A percentile compares a stretch with the other conserved stretches of the same genome.
phyloP scores from a whole-genome alignment of 192 early-diverging fungal species.

The Rhizoclosmatium sp. region DNA sequence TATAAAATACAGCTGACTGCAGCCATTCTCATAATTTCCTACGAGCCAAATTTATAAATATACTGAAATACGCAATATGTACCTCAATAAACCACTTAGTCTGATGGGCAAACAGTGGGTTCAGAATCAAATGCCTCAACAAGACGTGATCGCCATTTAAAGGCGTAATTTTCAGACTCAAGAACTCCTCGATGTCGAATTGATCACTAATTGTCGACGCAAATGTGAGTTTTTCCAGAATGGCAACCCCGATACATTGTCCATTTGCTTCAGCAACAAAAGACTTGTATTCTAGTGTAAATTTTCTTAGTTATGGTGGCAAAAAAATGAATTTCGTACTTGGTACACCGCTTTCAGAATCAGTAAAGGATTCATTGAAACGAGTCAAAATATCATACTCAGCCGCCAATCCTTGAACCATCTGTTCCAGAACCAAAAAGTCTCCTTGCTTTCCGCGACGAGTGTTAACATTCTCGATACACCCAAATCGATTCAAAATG shows the following conservation, averaged over 20 bases:
- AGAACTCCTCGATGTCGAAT: constrained; percentile 58
- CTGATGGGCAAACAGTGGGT: constrained; percentile 56
- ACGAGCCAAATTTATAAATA: not conserved
- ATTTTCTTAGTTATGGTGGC: not conserved
- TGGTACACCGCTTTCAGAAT: constrained; percentile 35
- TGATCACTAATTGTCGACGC: constrained; percentile 51
- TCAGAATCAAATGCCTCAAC: constrained; percentile 49
- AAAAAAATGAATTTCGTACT: not conserved
- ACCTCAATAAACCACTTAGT: constrained; percentile 56
- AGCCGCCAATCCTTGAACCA: constrained; percentile 34
- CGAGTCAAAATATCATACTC: constrained; percentile 37
- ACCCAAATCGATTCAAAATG: constrained; percentile 50
- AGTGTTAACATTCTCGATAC: constrained; percentile 35
- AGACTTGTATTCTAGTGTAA: constrained; percentile 31
- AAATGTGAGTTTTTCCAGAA: constrained; percentile 43
- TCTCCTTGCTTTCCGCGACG: constrained; percentile 34
- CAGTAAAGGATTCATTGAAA: constrained; percentile 24
- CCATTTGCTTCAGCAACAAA: constrained; percentile 42
- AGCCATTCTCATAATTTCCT: constrained; percentile 56
- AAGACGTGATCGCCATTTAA: constrained; percentile 37
- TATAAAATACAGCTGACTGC: constrained; percentile 51
- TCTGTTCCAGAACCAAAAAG: constrained; percentile 16
- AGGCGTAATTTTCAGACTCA: constrained; percentile 32
- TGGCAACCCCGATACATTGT: constrained; percentile 44
- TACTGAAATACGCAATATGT: constrained; percentile 2